Conservation (phyloP, 108 stramenopile genomes). For the Fragilariopsis cylindrus region DNA sequence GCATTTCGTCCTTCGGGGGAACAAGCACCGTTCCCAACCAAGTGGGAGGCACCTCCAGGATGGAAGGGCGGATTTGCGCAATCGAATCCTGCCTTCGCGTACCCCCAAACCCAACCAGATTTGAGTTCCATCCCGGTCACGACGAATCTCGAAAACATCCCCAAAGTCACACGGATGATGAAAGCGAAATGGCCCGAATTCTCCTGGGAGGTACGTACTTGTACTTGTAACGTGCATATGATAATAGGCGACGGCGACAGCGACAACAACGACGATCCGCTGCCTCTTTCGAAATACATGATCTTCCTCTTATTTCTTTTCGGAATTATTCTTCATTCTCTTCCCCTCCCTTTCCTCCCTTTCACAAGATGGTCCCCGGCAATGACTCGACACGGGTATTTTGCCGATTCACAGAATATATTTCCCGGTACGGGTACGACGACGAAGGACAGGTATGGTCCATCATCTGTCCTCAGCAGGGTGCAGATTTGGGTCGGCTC, state of each 20-base stretch:
- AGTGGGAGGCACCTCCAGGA: not conserved
- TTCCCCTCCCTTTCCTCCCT: too few species aligned
- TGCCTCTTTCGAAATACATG: too few species aligned
- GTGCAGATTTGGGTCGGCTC: not conserved
- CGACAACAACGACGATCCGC: too few species aligned
- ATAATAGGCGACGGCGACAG: too few species aligned
- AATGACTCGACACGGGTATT: not conserved
- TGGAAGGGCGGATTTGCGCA: not conserved
- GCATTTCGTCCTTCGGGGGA: too few species aligned
- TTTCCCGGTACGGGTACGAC: slow-evolving; percentile 7
- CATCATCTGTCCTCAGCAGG: not conserved
- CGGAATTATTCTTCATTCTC: too few species aligned
- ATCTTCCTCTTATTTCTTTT: too few species aligned
- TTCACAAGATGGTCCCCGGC: not conserved
- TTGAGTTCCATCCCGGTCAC: not conserved
- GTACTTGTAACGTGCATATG: too few species aligned
- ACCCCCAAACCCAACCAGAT: not conserved
- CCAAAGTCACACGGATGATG: slow-evolving; percentile 1
- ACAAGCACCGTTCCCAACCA: too few species aligned
- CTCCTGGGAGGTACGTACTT: not conserved
- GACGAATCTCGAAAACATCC: not conserved
- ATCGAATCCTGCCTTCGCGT: not conserved
- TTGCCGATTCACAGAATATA: not conserved
- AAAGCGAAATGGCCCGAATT: not conserved
- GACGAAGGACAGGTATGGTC: not conserved